These are phyloP conservation scores for Bipolaris oryzae DNA, from an alignment of 2,329 filamentous ascomycete species.

Conservation along the genomic window DNA sequence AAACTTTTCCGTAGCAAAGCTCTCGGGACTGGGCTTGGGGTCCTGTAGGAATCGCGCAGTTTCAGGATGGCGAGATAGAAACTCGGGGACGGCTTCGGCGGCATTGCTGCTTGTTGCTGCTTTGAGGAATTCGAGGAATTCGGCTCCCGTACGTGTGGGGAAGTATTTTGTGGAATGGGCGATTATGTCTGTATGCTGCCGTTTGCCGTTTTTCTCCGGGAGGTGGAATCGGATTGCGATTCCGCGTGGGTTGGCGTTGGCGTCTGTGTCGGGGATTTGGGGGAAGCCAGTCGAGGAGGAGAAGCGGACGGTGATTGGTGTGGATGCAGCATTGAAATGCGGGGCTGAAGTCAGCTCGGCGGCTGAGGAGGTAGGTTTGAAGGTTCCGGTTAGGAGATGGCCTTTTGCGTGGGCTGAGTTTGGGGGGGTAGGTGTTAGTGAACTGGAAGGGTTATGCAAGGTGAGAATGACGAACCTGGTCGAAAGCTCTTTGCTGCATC, in stretches of 20 bases:
- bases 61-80: slow-evolving; percentile 54
- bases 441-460: background rate
- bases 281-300: slow-evolving; percentile 60
- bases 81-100: slow-evolving; percentile 47
- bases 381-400: slow-evolving; percentile 58
- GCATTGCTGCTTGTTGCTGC: slow-evolving; percentile 45
- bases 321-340: slow-evolving; percentile 56
- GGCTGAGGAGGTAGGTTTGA: slow-evolving; percentile 56
- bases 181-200: slow-evolving; percentile 63
- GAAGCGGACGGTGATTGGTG: slow-evolving; percentile 58
- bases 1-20: slow-evolving; percentile 58
- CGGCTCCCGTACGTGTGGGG: slow-evolving; percentile 59
- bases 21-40: slow-evolving; percentile 58
- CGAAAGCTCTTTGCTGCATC: slow-evolving; percentile 32
- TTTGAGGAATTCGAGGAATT: slow-evolving; percentile 59
- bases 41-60: slow-evolving; percentile 56
- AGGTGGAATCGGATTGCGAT: slow-evolving; percentile 59
- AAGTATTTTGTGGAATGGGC: slow-evolving; percentile 60
- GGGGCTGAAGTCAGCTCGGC: slow-evolving; percentile 54
- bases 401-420: slow-evolving; percentile 61
- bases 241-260: slow-evolving; percentile 55
- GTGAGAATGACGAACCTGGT: slow-evolving; percentile 30
- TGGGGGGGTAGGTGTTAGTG: slow-evolving; percentile 7
- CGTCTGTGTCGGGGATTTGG: slow-evolving; percentile 56
- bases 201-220: slow-evolving; percentile 46